These are phyloP conservation scores for Schwanniomyces etchellsii DNA, from an alignment of 1,139 yeast genomes.

Conservation along the genomic window DNA sequence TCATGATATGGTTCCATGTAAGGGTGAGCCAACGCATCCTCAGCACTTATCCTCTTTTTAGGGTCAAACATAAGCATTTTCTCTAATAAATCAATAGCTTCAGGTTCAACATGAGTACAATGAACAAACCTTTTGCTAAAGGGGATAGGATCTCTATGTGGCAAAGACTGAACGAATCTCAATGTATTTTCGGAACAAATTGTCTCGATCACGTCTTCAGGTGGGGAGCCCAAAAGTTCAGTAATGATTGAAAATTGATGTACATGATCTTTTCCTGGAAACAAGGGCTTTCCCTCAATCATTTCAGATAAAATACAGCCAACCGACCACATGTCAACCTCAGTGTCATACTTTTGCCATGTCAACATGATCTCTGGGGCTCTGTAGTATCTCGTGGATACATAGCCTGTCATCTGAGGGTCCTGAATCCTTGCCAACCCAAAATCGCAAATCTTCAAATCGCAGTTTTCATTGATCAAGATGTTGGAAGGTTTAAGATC, in stretches of 20 bases:
- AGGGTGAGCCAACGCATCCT: slow-evolving; percentile 83
- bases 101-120: slow-evolving; percentile 76
- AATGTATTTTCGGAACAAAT: slow-evolving; percentile 94
- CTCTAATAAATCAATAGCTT: slow-evolving; percentile 82
- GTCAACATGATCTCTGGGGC: slow-evolving; percentile 99
- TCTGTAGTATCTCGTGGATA: slow-evolving; percentile 96
- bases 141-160: slow-evolving; percentile 89
- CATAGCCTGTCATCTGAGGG: slow-evolving; percentile 90
- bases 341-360: slow-evolving; percentile 99
- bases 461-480: slow-evolving; percentile 93
- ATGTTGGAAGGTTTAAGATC: slow-evolving; percentile 93
- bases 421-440: slow-evolving; percentile 91
- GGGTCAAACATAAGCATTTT: slow-evolving; percentile 95
- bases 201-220: slow-evolving; percentile 91
- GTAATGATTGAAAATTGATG: slow-evolving; percentile 97
- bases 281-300: slow-evolving; percentile 97
- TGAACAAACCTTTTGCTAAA: slow-evolving; percentile 68
- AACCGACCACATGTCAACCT: slow-evolving; percentile 99
- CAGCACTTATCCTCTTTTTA: slow-evolving; percentile 87
- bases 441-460: slow-evolving; percentile 91
- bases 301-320: slow-evolving; percentile 98
- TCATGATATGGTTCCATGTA: slow-evolving; percentile 97
- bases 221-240: slow-evolving; percentile 94
- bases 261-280: slow-evolving; percentile 98
- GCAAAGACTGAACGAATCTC: slow-evolving; percentile 88